Base-by-base conservation (phyloP, 2,329 filamentous ascomycete species). In the Stagonosporopsis cucurbitacearum region DNA sequence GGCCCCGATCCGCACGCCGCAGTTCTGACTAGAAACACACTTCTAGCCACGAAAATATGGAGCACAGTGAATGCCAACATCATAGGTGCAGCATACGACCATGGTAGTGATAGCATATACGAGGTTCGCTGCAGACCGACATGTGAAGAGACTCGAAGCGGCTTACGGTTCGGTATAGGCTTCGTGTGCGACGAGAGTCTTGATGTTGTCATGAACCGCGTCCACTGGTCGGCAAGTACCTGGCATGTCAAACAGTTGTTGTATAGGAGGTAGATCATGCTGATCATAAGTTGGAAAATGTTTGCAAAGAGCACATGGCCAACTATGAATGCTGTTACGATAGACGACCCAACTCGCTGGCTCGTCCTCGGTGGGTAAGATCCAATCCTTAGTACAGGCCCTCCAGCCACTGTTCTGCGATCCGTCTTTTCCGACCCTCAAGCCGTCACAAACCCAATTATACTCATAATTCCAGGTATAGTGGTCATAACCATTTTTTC, bases 161-260 rank as follows among this genome's bases (percentile, higher is more conserved):
- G 36, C 30, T 57, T 57, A 12, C 48, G 37, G n/a, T 51, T 25
- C 13, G 35, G 22, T 25, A 49, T 40, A 23, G 6, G 32, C 15
- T 22, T 35, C 13, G 13, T 9, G 36, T 44, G 33, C 12, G 17
- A 12, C 6, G 32, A 35, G 12, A 35, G 32, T 5, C 32, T 35
- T 35, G 32, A 35, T 4, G 32, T 35, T 35, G 32, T 35, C 9
- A 41, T 33, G 54, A 59, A 82, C 0, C 63, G 59, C 28, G 70
- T 74, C 66, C 78, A 86, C 66, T 86, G 83, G 8, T 71, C 65
- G 1, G 76, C 79, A 0, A 79, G 64, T 0, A 81, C 71, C 70
- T 83, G 81, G 4, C 67, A 71, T 1, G 79, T 84, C 28, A 81
- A 68, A 6, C 82, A 67, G 9, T 70, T 68, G 60, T 82, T 82